These are phyloP conservation scores for Psilocybe sp. DNA, from an alignment of 768 basidiomycete genomes.

Conservation along the genomic window DNA sequence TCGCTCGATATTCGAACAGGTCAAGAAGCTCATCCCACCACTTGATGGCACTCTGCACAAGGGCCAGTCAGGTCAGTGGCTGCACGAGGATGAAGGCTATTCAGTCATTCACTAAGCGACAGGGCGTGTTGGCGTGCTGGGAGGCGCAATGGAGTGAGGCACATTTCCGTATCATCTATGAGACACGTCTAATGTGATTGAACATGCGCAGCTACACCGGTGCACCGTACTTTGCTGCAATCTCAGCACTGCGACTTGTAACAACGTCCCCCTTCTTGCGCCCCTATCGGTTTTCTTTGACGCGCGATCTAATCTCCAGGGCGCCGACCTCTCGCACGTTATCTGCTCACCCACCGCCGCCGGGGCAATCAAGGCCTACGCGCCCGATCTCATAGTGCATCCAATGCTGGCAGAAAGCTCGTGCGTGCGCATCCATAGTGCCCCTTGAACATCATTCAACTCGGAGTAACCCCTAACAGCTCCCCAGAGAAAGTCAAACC, in stretches of 20 bases:
- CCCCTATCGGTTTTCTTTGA: background rate
- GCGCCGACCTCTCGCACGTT: constrained; percentile 94
- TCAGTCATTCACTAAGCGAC: constrained; percentile 2
- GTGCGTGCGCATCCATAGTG: constrained; percentile 33
- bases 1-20: constrained; percentile 60
- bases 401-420: constrained; percentile 75
- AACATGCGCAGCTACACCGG: constrained; percentile 76
- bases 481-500: constrained; percentile 43
- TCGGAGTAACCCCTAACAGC: constrained; percentile 28
- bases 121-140: constrained; percentile 92
- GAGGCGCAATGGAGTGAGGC: constrained; percentile 88
- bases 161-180: background rate
- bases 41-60: constrained; percentile 88
- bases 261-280: constrained; percentile 15
- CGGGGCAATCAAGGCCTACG: constrained; percentile 93
- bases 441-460: background rate
- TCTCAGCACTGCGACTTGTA: constrained; percentile 86
- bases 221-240: constrained; percentile 93
- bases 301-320: constrained; percentile 38
- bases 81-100: background rate
- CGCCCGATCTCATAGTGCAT: constrained; percentile 96
- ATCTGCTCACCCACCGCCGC: constrained; percentile 95
- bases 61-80: constrained; percentile 78
- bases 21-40: constrained; percentile 86
- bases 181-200: background rate